These are phyloP conservation scores for Leucogyrophana mollusca DNA, from an alignment of 768 basidiomycete genomes.

Conservation along the genomic window DNA sequence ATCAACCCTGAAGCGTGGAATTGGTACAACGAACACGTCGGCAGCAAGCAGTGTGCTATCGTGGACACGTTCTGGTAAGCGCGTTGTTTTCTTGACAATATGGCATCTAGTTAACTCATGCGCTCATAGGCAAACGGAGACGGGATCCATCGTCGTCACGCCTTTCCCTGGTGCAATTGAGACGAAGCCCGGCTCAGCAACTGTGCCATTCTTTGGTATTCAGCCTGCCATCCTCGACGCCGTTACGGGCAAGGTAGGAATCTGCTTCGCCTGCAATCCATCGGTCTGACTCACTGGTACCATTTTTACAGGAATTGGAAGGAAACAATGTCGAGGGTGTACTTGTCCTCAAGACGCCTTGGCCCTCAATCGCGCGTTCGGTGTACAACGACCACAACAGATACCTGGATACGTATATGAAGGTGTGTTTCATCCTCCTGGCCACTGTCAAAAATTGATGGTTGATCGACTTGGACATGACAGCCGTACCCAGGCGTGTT, in stretches of 20 bases:
- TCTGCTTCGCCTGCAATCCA: not conserved
- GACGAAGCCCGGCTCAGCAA: constrained; percentile 95
- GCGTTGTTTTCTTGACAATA: not conserved
- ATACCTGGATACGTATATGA: constrained; percentile 77
- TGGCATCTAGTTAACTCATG: constrained; percentile 1
- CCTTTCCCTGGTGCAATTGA: constrained; percentile 95
- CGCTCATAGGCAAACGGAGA: constrained; percentile 85
- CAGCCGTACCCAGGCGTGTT: constrained; percentile 86
- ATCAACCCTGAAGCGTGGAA: constrained; percentile 99
- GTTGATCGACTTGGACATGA: constrained; percentile 28
- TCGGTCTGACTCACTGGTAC: not conserved
- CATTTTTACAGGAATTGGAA: constrained; percentile 47
- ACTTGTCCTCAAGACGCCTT: constrained; percentile 79
- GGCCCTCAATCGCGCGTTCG: constrained; percentile 95
- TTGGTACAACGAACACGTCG: constrained; percentile 98
- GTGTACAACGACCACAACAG: constrained; percentile 92
- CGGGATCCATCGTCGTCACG: constrained; percentile 92
- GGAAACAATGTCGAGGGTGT: constrained; percentile 92
- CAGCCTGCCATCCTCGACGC: constrained; percentile 88
- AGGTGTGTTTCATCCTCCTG: constrained; percentile 24
- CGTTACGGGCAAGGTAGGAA: constrained; percentile 63
- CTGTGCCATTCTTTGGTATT: constrained; percentile 97
- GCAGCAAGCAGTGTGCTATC: constrained; percentile 82
- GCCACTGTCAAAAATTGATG: not conserved
- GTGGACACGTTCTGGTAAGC: constrained; percentile 87